Conservation (phyloP, 805 yeast species). For the Starmerella floris region DNA sequence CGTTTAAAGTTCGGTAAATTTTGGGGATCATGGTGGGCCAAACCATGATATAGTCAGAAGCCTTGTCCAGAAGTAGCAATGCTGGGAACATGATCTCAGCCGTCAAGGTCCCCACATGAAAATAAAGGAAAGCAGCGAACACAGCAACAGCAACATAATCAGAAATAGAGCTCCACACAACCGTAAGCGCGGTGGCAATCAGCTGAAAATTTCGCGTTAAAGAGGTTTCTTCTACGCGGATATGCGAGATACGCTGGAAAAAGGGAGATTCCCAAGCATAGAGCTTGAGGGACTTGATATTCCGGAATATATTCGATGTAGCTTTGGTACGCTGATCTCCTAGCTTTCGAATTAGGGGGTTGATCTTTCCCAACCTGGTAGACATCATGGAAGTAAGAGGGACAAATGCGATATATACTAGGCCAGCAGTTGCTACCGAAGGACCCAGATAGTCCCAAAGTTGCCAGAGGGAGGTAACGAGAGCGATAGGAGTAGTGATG, state of each 20-base stretch:
- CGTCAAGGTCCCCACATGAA: conserved; percentile 51
- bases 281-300: conserved; percentile 72
- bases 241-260: conserved; percentile 32
- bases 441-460: conserved; percentile 66
- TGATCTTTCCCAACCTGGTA: conserved; percentile 35
- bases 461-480: conserved; percentile 61
- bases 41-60: conserved; percentile 24
- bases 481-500: conserved; percentile 92
- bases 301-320: conserved; percentile 76
- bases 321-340: conserved; percentile 66
- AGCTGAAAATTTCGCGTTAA: not conserved
- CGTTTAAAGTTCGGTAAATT: conserved; percentile 6
- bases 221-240: not conserved
- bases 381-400: conserved; percentile 52
- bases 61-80: conserved; percentile 45
- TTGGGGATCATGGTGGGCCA: conserved; percentile 8
- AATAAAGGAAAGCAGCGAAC: conserved; percentile 60
- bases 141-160: conserved; percentile 74
- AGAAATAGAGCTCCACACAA: conserved; percentile 63
- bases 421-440: conserved; percentile 85
- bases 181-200: conserved; percentile 37
- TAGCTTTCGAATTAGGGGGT: conserved; percentile 76
- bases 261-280: conserved; percentile 84
- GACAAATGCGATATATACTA: conserved; percentile 55
- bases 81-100: conserved; percentile 73